Percentiles rank a stretch among this genome's conserved stretches.
These are phyloP conservation scores for Mucor saturninus DNA, from an alignment of 371 early-diverging fungal genomes.

Conservation along the genomic window DNA sequence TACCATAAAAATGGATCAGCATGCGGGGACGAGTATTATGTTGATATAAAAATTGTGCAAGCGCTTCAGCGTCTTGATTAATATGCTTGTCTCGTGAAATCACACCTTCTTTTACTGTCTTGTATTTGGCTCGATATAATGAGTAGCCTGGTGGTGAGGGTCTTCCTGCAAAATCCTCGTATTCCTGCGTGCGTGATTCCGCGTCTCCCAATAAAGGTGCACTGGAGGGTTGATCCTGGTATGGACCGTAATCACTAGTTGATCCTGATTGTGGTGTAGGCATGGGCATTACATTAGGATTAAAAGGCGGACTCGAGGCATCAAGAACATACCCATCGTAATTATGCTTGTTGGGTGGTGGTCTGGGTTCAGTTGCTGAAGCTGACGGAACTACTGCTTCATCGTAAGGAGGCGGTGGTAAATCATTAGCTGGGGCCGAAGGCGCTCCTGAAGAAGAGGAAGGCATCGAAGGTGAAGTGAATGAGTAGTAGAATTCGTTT, in stretches of 20 bases:
- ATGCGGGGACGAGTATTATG: constrained; percentile 47
- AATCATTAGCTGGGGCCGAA: constrained; percentile 22
- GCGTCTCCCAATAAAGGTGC: neutral
- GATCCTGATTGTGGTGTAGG: neutral
- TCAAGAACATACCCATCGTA: constrained; percentile 25
- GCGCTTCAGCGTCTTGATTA: constrained; percentile 51
- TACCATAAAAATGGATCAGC: constrained; percentile 46
- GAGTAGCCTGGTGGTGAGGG: constrained; percentile 51
- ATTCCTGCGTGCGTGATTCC: constrained; percentile 4
- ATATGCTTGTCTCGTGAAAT: constrained; percentile 48
- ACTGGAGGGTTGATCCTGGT: constrained; percentile 1
- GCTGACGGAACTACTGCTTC: constrained; percentile 22
- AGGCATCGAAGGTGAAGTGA: constrained; percentile 28
- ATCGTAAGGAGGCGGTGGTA: constrained; percentile 39
- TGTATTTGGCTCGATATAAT: constrained; percentile 37
- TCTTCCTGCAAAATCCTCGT: constrained; percentile 31
- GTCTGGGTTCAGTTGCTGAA: constrained; percentile 4
- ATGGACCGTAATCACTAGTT: constrained; percentile 15
- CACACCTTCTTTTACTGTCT: constrained; percentile 22
- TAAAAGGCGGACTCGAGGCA: constrained; percentile 9
- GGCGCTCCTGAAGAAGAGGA: constrained; percentile 10
- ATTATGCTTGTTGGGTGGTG: constrained; percentile 19
- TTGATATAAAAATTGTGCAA: constrained; percentile 45
- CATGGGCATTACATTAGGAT: constrained; percentile 6
- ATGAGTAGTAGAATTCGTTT: constrained; percentile 36